These are phyloP conservation scores for Pseudevernia furfuracea DNA, from an alignment of 495 filamentous ascomycete species.

Conservation along the genomic window DNA sequence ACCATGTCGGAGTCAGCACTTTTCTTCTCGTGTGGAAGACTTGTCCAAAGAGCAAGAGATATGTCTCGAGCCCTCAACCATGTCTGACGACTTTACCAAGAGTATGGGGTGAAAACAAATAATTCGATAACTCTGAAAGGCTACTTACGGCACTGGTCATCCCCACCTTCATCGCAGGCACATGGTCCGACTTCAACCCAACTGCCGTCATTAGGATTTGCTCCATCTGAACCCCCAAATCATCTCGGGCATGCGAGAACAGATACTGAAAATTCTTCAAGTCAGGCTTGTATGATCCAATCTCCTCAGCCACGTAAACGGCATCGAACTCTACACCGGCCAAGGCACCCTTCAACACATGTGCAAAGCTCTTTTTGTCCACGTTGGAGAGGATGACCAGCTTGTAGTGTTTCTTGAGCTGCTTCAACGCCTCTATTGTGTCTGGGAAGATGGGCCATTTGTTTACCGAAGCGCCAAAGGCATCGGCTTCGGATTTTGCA, in stretches of 20 bases:
- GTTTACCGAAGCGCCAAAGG: constrained; percentile 49
- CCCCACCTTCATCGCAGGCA: constrained; percentile 54
- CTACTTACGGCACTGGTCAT: constrained; percentile 42
- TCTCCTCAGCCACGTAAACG: constrained; percentile 65
- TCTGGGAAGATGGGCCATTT: constrained; percentile 60
- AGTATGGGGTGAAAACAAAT: neutral
- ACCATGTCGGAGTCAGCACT: neutral
- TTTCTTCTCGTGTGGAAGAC: neutral
- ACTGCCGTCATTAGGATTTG: constrained; percentile 63
- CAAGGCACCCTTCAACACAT: constrained; percentile 45
- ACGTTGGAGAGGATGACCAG: constrained; percentile 69
- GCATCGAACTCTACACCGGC: constrained; percentile 51
- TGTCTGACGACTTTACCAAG: neutral
- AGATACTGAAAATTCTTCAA: constrained; percentile 60
- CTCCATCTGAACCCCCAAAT: constrained; percentile 46
- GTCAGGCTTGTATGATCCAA: constrained; percentile 70
- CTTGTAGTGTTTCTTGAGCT: constrained; percentile 54
- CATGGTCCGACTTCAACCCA: constrained; percentile 64
- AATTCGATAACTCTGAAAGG: neutral
- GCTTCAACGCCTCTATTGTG: constrained; percentile 49
- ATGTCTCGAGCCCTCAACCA: neutral
- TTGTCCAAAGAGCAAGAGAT: neutral
- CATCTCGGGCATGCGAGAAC: constrained; percentile 43
- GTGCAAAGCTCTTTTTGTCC: constrained; percentile 52
- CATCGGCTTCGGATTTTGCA: constrained; percentile 30